phyloP scores from a whole-genome alignment of 352 stramenopile genomes.

The Phytophthora citrophthora region DNA sequence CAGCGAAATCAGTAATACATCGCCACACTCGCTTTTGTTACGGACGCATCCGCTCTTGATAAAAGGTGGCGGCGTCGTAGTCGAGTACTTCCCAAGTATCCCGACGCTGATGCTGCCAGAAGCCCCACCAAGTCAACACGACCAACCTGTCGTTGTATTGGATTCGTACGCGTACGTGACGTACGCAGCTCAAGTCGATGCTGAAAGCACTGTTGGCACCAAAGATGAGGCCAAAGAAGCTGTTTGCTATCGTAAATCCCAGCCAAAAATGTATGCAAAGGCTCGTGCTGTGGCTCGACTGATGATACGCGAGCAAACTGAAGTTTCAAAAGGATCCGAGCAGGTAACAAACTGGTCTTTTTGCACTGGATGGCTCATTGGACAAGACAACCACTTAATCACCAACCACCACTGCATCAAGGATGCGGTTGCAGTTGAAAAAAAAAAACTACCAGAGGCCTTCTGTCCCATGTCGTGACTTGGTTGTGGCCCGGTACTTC shows the following conservation, averaged over 20 bases:
- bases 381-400: constrained; percentile 61
- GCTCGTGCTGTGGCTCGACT: constrained; percentile 56
- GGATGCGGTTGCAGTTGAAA: constrained; percentile 20
- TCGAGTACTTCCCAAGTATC: constrained; percentile 66
- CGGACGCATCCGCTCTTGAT: constrained; percentile 57
- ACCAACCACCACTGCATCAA: constrained; percentile 77
- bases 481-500: constrained; percentile 8
- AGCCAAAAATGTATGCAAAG: constrained; percentile 63
- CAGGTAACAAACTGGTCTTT: constrained; percentile 37
- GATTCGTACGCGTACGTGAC: constrained; percentile 49
- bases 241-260: constrained; percentile 58
- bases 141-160: constrained; percentile 40
- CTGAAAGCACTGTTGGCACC: constrained; percentile 54
- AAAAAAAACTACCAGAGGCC: constrained; percentile 8
- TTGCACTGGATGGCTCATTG: constrained; percentile 73
- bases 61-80: constrained; percentile 36
- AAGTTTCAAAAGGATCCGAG: neutral
- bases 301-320: constrained; percentile 46
- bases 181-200: constrained; percentile 9
- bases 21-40: constrained; percentile 29
- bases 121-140: constrained; percentile 12
- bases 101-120: constrained; percentile 51
- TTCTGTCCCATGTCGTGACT: neutral
- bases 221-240: constrained; percentile 62
- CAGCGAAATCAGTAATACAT: constrained; percentile 5